phyloP scores from a whole-genome alignment of 192 early-diverging fungal genomes.

The Gaertneriomyces sp. region DNA sequence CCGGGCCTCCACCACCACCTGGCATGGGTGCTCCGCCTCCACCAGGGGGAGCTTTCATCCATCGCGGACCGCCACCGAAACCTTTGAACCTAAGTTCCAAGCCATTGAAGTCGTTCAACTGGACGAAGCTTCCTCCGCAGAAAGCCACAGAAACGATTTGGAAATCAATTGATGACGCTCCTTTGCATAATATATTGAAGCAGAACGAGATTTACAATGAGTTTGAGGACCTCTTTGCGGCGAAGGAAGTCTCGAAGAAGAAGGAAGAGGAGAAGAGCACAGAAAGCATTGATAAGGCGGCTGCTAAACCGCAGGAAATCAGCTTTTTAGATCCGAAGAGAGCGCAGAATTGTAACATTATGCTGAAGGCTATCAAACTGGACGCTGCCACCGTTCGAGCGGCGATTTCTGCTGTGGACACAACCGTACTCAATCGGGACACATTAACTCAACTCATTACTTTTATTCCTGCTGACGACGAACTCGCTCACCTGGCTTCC shows the following conservation, averaged over 20 bases:
- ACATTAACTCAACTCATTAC: slow-evolving; percentile 44
- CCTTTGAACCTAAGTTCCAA: slow-evolving; percentile 45
- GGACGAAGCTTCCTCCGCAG: slow-evolving; percentile 49
- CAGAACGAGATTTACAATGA: slow-evolving; percentile 35
- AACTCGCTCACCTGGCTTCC: slow-evolving; percentile 35
- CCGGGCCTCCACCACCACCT: slow-evolving; percentile 36
- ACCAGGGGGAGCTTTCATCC: slow-evolving; percentile 2
- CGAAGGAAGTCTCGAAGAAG: slow-evolving; percentile 35
- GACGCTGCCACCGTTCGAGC: slow-evolving; percentile 34
- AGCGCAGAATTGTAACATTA: slow-evolving; percentile 41
- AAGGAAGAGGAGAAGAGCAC: slow-evolving; percentile 12
- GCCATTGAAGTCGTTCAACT: slow-evolving; percentile 54
- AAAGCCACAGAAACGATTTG: slow-evolving; percentile 51
- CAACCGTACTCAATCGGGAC: slow-evolving; percentile 29
- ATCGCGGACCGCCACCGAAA: slow-evolving; percentile 32
- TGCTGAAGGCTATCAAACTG: slow-evolving; percentile 49
- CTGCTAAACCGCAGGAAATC: slow-evolving; percentile 32
- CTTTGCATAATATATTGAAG: slow-evolving; percentile 36
- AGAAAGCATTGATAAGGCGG: slow-evolving; percentile 27
- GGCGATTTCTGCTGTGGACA: slow-evolving; percentile 37
- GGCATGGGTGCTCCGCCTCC: slow-evolving; percentile 28
- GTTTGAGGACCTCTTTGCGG: slow-evolving; percentile 53
- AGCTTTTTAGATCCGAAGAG: slow-evolving; percentile 51
- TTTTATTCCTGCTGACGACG: slow-evolving; percentile 48
- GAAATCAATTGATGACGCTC: slow-evolving; percentile 41